Conservation (phyloP, 129 eudicot genomes). For the Pittosporum tobira region DNA sequence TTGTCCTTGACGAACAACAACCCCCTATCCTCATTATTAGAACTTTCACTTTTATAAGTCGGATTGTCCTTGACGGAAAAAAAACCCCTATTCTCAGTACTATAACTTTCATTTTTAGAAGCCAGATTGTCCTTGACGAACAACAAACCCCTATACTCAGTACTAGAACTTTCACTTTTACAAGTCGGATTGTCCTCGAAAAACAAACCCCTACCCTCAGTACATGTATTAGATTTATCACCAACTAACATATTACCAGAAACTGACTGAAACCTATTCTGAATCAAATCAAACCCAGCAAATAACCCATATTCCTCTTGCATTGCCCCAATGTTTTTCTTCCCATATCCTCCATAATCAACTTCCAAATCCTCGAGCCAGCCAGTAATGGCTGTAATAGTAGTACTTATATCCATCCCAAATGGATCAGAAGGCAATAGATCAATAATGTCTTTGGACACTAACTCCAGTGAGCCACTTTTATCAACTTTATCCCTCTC, state of each 20-base stretch:
- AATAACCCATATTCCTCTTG: slow-evolving; percentile 40
- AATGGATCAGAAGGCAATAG: slow-evolving; percentile 86
- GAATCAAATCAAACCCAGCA: slow-evolving; percentile 47
- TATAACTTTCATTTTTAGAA: too few species aligned
- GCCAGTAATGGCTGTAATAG: slow-evolving; percentile 57
- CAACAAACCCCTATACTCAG: too few species aligned
- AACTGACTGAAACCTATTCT: slow-evolving; percentile 41
- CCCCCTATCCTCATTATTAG: too few species aligned
- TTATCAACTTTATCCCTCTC: slow-evolving; percentile 37
- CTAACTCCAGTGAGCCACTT: slow-evolving; percentile 36
- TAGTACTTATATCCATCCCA: slow-evolving; percentile 64
- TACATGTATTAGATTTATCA: slow-evolving; percentile 15
- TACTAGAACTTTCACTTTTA: slow-evolving; percentile 15
- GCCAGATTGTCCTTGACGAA: too few species aligned
- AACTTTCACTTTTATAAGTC: too few species aligned
- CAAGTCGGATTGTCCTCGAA: slow-evolving; percentile 17
- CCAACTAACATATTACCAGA: slow-evolving; percentile 27
- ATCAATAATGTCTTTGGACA: slow-evolving; percentile 45
- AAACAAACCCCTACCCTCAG: slow-evolving; percentile 12
- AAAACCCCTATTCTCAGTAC: too few species aligned
- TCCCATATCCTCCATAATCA: slow-evolving; percentile 44
- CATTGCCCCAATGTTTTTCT: slow-evolving; percentile 18
- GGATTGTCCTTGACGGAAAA: too few species aligned
- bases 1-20: too few species aligned
- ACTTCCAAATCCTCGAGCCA: slow-evolving; percentile 60